A percentile compares a stretch with the other conserved stretches of the same genome.
Evolutionary conservation across 495 filamentous ascomycete species (phyloP).

Genomic region (Xylona heveae): DNA sequence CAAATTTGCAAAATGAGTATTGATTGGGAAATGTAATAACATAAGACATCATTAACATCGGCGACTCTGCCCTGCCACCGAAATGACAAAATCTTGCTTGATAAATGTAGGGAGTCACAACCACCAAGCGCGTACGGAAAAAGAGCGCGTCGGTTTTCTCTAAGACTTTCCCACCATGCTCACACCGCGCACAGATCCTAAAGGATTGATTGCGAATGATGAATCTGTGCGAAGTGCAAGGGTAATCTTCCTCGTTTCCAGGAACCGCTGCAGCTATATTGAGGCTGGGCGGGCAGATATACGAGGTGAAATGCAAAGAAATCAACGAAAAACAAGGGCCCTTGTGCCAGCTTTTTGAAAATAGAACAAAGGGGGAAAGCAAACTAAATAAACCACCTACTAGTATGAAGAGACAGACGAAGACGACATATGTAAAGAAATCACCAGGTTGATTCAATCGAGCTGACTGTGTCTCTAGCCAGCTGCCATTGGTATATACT

Average conservation of each 20-base stretch:
- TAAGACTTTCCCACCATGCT: slow-evolving; percentile 79
- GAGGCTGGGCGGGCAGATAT: slow-evolving; percentile 91
- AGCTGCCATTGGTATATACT: slow-evolving; percentile 47
- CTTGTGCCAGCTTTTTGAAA: slow-evolving; percentile 8
- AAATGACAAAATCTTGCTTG: slow-evolving; percentile 6
- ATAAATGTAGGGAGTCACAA: slow-evolving; percentile 78
- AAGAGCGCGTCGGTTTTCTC: slow-evolving; percentile 54
- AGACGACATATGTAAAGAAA: slow-evolving; percentile 44
- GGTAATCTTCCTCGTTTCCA: slow-evolving; percentile 94
- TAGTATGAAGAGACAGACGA: slow-evolving; percentile 33
- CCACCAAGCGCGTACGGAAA: slow-evolving; percentile 42
- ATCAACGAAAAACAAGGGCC: slow-evolving; percentile 8
- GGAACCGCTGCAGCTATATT: slow-evolving; percentile 81
- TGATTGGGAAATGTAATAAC: slow-evolving; percentile 6
- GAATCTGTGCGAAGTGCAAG: slow-evolving; percentile 48
- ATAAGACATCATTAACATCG: neutral
- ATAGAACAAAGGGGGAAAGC: slow-evolving; percentile 4
- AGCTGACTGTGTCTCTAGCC: slow-evolving; percentile 35
- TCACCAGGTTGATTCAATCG: slow-evolving; percentile 42
- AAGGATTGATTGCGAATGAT: slow-evolving; percentile 60
- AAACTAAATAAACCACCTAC: slow-evolving; percentile 26
- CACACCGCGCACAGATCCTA: slow-evolving; percentile 50
- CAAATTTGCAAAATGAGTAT: too few species aligned
- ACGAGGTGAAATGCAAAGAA: slow-evolving; percentile 33
- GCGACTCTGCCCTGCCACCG: slow-evolving; percentile 1